phyloP scores from a whole-genome alignment of 116 monocot genomes.

The Thalassia testudinum region DNA sequence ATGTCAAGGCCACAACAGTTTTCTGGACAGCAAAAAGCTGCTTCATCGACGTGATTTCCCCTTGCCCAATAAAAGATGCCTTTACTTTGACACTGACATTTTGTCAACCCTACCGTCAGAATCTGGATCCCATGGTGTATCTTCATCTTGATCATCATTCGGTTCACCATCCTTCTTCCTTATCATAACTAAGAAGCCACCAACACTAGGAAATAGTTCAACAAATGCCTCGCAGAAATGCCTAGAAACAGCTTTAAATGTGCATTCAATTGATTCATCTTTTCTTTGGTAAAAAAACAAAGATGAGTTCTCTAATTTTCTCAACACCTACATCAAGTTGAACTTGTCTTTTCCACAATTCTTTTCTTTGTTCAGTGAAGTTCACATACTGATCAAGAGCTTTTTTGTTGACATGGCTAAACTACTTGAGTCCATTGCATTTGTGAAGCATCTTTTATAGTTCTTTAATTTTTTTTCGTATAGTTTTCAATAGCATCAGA shows the following conservation, averaged over 20 bases:
- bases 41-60: slow-evolving; percentile 98
- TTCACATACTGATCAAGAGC: slow-evolving; percentile 97
- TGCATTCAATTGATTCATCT: slow-evolving; percentile 97
- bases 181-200: slow-evolving; percentile 98
- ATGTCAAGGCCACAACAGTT: slow-evolving; percentile 88
- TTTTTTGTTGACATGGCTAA: slow-evolving; percentile 98
- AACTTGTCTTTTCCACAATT: slow-evolving; percentile 70
- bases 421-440: slow-evolving; percentile 85
- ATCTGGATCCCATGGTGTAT: slow-evolving; percentile 54
- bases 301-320: slow-evolving; percentile 96
- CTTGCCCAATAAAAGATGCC: slow-evolving; percentile 99
- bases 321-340: slow-evolving; percentile 94
- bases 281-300: slow-evolving; percentile 93
- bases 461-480: slow-evolving; percentile 84
- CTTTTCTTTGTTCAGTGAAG: slow-evolving; percentile 91
- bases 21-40: slow-evolving; percentile 98
- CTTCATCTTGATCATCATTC: slow-evolving; percentile 78
- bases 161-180: slow-evolving; percentile 98
- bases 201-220: slow-evolving; percentile 94
- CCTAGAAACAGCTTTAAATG: slow-evolving; percentile 95
- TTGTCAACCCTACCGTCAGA: slow-evolving; percentile 94
- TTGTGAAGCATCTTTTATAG: slow-evolving; percentile 82
- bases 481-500: slow-evolving; percentile 97
- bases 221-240: slow-evolving; percentile 94
- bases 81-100: slow-evolving; percentile 96